These are phyloP conservation scores for Aspergillus neoniger DNA, from an alignment of 2,329 filamentous ascomycete species.

Conservation along the genomic window DNA sequence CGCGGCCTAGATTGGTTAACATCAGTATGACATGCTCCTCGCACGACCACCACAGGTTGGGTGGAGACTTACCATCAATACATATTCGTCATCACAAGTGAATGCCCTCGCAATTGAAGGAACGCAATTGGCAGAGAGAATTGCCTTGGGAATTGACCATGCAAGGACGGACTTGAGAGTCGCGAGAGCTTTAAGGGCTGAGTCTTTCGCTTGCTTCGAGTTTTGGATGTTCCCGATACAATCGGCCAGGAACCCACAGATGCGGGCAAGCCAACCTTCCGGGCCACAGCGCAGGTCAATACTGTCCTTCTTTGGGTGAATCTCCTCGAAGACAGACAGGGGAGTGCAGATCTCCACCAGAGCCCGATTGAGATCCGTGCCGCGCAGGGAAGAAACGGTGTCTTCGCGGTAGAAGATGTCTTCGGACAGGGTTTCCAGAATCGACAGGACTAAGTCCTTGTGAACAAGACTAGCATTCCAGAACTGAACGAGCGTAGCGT, in stretches of 20 bases:
- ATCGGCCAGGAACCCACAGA: slow-evolving; percentile 71
- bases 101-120: slow-evolving; percentile 70
- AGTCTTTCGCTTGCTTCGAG: slow-evolving; percentile 67
- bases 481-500: slow-evolving; percentile 74
- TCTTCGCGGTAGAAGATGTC: slow-evolving; percentile 94
- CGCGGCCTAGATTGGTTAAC: slow-evolving; percentile 61
- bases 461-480: slow-evolving; percentile 68
- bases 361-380: slow-evolving; percentile 80
- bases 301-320: slow-evolving; percentile 72
- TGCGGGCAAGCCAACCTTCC: slow-evolving; percentile 83
- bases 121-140: slow-evolving; percentile 70
- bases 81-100: slow-evolving; percentile 66
- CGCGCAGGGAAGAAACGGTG: slow-evolving; percentile 76
- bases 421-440: slow-evolving; percentile 89
- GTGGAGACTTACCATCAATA: slow-evolving; percentile 66
- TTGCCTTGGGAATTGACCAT: slow-evolving; percentile 85
- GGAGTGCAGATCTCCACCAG: slow-evolving; percentile 95
- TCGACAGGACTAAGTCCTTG: slow-evolving; percentile 83
- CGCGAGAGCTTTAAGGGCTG: slow-evolving; percentile 74
- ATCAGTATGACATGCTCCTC: neutral
- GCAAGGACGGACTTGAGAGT: slow-evolving; percentile 76
- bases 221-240: slow-evolving; percentile 69
- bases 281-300: slow-evolving; percentile 72
- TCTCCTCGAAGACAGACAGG: slow-evolving; percentile 69
- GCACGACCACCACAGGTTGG: slow-evolving; percentile 8